phyloP scores from a whole-genome alignment of 768 basidiomycete species.

The Tylopilus felleus region DNA sequence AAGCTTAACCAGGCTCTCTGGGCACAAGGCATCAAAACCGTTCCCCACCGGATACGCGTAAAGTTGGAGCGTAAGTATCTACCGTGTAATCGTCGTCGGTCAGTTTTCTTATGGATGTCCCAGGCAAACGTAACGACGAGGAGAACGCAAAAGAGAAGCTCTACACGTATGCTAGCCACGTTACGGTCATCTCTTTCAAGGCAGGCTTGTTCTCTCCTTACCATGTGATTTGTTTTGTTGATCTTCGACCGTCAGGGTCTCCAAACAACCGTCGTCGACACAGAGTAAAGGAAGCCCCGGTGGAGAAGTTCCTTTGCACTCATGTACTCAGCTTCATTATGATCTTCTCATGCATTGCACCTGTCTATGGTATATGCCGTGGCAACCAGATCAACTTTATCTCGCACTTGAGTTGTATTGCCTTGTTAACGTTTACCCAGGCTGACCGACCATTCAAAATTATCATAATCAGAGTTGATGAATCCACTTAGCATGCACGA shows the following conservation, averaged over 20 bases:
- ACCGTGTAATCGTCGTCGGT: background rate
- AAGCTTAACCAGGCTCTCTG: conserved; percentile 96
- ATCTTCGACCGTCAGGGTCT: conserved; percentile 55
- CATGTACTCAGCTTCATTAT: conserved; percentile 19
- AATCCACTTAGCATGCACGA: no score
- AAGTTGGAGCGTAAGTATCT: conserved; percentile 82
- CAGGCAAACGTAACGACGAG: conserved; percentile 98
- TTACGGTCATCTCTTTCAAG: conserved; percentile 82
- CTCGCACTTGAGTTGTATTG: background rate
- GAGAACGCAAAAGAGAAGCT: conserved; percentile 99
- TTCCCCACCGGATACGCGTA: conserved; percentile 88
- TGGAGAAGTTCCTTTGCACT: conserved; percentile 9
- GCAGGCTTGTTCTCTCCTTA: conserved; percentile 39
- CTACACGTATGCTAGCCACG: conserved; percentile 84
- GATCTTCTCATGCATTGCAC: conserved; percentile 25
- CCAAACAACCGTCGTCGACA: conserved; percentile 78
- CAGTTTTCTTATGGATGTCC: background rate
- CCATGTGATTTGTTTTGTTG: background rate
- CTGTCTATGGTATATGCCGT: conserved; percentile 28
- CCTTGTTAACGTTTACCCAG: background rate
- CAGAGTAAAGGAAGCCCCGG: conserved; percentile 49
- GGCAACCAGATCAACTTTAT: conserved; percentile 14
- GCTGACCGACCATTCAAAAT: background rate
- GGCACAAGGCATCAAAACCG: conserved; percentile 90
- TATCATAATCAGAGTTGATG: background rate